Evolutionary conservation across 495 filamentous ascomycete species (phyloP).

Genomic region (Sordaria brevicollis): DNA sequence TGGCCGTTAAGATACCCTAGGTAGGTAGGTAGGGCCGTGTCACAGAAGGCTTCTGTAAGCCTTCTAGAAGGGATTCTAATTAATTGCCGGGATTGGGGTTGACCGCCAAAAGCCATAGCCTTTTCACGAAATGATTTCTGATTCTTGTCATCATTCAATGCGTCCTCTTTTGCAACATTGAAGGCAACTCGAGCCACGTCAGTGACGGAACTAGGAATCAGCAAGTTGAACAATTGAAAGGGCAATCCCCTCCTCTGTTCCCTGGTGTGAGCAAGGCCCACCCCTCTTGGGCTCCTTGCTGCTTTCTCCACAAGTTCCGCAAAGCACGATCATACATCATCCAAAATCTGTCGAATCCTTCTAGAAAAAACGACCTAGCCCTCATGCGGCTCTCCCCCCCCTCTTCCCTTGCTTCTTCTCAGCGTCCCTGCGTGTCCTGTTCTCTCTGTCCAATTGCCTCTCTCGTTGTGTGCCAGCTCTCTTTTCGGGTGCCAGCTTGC

Average conservation of each 20-base stretch:
- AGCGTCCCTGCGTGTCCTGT: neutral
- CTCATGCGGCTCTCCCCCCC: slow-evolving; percentile 1
- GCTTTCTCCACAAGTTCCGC: slow-evolving; percentile 15
- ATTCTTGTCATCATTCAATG: neutral
- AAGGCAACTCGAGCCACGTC: neutral
- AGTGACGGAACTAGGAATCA: neutral
- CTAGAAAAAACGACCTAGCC: slow-evolving; percentile 26
- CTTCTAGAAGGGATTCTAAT: neutral
- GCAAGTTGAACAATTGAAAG: neutral
- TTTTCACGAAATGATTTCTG: neutral
- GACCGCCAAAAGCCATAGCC: neutral
- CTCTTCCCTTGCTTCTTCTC: neutral
- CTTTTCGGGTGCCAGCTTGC: neutral
- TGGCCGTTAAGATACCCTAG: neutral
- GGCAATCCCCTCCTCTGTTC: slow-evolving; percentile 5
- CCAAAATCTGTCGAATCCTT: slow-evolving; percentile 20
- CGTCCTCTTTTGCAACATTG: neutral
- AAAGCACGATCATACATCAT: slow-evolving; percentile 17
- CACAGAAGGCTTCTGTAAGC: neutral
- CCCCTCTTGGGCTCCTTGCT: slow-evolving; percentile 5
- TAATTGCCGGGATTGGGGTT: neutral
- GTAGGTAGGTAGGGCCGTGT: neutral
- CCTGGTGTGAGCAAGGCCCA: slow-evolving; percentile 7
- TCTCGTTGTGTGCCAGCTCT: neutral
- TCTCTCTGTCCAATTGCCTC: neutral